Evolutionary conservation across 371 early-diverging fungal genomes (phyloP).

Genomic region (Mucor indicus): DNA sequence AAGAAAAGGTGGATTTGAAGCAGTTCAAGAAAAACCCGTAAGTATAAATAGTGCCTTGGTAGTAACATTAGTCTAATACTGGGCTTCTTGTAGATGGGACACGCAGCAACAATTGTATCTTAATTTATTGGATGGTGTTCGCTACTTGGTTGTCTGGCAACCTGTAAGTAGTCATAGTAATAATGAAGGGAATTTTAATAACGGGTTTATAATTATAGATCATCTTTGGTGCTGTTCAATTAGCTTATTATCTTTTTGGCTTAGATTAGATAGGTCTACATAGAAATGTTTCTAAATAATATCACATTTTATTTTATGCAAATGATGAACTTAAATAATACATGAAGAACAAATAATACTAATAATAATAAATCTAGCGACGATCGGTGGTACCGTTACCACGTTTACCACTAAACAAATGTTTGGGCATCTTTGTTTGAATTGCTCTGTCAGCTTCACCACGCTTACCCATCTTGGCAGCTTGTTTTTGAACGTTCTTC

Average conservation of each 20-base stretch:
- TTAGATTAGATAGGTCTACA: constrained; percentile 32
- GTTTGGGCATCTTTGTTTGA: constrained; percentile 92
- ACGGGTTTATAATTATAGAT: constrained; percentile 18
- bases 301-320: no score
- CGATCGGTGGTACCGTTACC: constrained; percentile 79
- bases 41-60: no score
- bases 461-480: constrained; percentile 77
- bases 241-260: constrained; percentile 41
- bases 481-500: constrained; percentile 64
- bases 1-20: constrained; percentile 82
- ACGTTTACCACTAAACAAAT: constrained; percentile 94
- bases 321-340: no score
- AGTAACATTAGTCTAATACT: no score
- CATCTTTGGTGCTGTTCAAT: constrained; percentile 47
- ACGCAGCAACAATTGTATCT: constrained; percentile 74
- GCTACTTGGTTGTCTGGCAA: constrained; percentile 83
- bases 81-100: constrained; percentile 66
- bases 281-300: no score
- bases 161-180: constrained; percentile 47
- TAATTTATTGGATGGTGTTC: constrained; percentile 77
- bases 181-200: neutral
- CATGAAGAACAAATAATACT: neutral
- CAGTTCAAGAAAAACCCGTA: constrained; percentile 77
- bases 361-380: constrained; percentile 53
- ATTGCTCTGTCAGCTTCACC: constrained; percentile 95